Conservation (phyloP, 768 basidiomycete species). For the Russula earlei region DNA sequence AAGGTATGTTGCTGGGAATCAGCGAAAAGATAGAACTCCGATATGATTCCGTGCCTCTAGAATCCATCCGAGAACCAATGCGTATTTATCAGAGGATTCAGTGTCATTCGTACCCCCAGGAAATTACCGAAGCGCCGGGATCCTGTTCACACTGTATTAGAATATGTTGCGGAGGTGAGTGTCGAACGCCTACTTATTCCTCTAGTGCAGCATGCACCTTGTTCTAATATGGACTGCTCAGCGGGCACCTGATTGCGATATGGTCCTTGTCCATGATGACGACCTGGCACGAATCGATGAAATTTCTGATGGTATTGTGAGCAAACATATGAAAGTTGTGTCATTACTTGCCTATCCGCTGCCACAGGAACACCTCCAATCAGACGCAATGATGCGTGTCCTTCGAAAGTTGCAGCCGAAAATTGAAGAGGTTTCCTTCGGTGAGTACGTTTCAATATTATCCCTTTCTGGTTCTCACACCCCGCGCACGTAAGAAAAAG, state of each 20-base stretch:
- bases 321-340: neutral
- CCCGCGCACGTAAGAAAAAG: neutral
- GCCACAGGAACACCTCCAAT: neutral
- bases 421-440: neutral
- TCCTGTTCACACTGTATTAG: neutral
- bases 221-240: neutral
- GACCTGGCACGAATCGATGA: neutral
- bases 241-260: neutral
- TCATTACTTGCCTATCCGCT: neutral
- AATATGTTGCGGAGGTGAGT: neutral
- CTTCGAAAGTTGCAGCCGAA: neutral
- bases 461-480: neutral
- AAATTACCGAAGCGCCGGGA: neutral
- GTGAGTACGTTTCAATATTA: neutral
- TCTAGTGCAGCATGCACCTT: neutral
- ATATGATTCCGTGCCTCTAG: neutral
- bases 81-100: neutral
- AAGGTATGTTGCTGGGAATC: too few relatives aligned
- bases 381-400: neutral
- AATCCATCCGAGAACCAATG: neutral
- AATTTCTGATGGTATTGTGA: neutral
- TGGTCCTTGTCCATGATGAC: slow-evolving; percentile 2
- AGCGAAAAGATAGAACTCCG: too few relatives aligned
- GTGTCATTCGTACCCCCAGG: neutral
- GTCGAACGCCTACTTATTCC: neutral